Evolutionary conservation across 164 flowering plant species (phyloP).

Genomic region (Tinospora cordifolia): DNA sequence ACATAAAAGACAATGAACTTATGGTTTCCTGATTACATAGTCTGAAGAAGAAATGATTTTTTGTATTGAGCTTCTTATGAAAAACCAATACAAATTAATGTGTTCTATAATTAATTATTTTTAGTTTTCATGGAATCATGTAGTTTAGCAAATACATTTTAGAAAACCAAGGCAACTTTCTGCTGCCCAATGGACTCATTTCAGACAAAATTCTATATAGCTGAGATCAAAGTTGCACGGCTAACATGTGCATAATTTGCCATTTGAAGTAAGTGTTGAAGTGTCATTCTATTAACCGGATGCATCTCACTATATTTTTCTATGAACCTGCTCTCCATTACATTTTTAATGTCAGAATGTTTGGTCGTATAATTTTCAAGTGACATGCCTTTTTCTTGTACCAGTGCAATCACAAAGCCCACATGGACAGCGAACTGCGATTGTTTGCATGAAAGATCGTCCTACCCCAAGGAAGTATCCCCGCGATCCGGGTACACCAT

Average conservation of each 20-base stretch:
- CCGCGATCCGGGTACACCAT: conserved; percentile 76
- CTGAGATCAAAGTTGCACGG: background rate
- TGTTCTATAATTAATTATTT: background rate
- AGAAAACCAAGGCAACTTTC: background rate
- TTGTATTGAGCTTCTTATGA: background rate
- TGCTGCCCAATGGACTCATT: too few species aligned
- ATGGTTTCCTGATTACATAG: background rate
- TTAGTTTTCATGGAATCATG: conserved; percentile 2
- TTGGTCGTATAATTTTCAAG: background rate
- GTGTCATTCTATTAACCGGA: background rate
- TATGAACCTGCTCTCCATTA: background rate
- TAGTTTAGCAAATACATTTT: background rate
- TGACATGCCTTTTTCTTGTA: conserved; percentile 12
- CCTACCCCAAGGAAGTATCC: conserved; percentile 76
- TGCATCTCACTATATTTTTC: background rate
- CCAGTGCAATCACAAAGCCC: conserved; percentile 87
- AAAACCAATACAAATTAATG: background rate
- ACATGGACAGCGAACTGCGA: conserved; percentile 74
- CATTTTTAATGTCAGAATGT: background rate
- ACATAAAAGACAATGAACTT: background rate
- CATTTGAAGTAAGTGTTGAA: background rate
- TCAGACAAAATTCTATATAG: background rate
- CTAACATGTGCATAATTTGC: background rate
- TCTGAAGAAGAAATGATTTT: background rate
- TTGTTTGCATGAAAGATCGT: conserved; percentile 53